Evolutionary conservation across 2,329 filamentous ascomycete genomes (phyloP), one percentile per base, ranked within the genome.

Genomic region (Sphaerulina vaccinii): DNA sequence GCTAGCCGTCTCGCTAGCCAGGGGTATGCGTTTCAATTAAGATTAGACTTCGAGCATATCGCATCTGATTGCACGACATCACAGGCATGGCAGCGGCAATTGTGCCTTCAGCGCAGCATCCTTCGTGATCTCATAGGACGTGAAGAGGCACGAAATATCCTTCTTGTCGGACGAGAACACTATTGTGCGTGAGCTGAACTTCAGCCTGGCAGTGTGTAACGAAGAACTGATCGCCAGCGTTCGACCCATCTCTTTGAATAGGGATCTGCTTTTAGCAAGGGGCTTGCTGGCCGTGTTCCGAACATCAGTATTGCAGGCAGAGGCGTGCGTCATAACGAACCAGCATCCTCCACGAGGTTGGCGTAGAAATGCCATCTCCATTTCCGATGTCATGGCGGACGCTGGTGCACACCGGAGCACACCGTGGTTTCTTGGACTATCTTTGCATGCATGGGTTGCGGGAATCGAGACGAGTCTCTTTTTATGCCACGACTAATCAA

Each of bases 21-120:
- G 45, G 45, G 35, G 16, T 48, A 3, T 6, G 8, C 15, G 22
- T 10, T 27, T 40, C 24, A 35, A 40, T 29, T 48, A 38, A 48
- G 35, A 48, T 48, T 48, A 48, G 33, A 29, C 45, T 48, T 48
- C 33, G 35, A 5, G 35, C 35, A 16, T 39, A 16, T 9, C 45
- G 19, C 18, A 6, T 48, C 45, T 48, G 45, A 48, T 48, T 48
- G 45, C 21, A 48, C 45, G 16, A 48, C 45, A 40, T 23, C 22
- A 38, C 33, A 18, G 18, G 21, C 27, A 18, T 16, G 32, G 9
- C 43, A 40, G 24, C 35, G 22, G n/a, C 43, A 38, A 37, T 5
- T 37, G 27, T 29, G 21, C 42, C 22, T 24, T 10, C 43, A 15
- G 18, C 13, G 43, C 43, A n/a, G 16, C 27, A 19, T 24, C 5